Evolutionary conservation across 2,329 filamentous ascomycete genomes (phyloP).

Genomic region (Hirsutella minnesotensis): DNA sequence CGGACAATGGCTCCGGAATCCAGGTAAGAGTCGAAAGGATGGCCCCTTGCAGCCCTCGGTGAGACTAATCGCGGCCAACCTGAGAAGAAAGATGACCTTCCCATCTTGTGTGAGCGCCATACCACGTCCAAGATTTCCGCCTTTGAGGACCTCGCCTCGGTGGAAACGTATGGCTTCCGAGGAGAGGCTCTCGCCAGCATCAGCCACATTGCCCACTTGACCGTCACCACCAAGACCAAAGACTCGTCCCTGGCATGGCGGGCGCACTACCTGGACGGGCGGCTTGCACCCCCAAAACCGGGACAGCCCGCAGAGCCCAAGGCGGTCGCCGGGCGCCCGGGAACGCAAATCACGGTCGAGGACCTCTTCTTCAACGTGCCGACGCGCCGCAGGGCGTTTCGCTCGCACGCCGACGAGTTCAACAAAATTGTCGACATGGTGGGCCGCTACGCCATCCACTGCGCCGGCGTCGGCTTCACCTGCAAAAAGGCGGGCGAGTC

Average conservation of each 20-base stretch:
- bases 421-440: conserved; percentile 96
- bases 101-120: conserved; percentile 88
- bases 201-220: conserved; percentile 93
- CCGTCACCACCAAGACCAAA: conserved; percentile 86
- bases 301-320: conserved; percentile 80
- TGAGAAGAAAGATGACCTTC: conserved; percentile 70
- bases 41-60: background rate
- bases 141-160: conserved; percentile 84
- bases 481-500: conserved; percentile 95
- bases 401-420: conserved; percentile 87
- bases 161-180: conserved; percentile 94
- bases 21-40: conserved; percentile 45
- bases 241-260: conserved; percentile 83
- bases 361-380: conserved; percentile 96
- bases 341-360: conserved; percentile 92
- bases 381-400: conserved; percentile 76
- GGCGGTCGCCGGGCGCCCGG: conserved; percentile 72
- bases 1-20: conserved; percentile 93
- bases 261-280: conserved; percentile 76
- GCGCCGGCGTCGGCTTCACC: conserved; percentile 80
- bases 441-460: conserved; percentile 87
- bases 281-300: conserved; percentile 70
- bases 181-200: conserved; percentile 95
- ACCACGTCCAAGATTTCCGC: conserved; percentile 91
- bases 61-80: background rate